Evolutionary conservation across 345 rosid genomes (phyloP).

Genomic region (Hirschfeldia incana): DNA sequence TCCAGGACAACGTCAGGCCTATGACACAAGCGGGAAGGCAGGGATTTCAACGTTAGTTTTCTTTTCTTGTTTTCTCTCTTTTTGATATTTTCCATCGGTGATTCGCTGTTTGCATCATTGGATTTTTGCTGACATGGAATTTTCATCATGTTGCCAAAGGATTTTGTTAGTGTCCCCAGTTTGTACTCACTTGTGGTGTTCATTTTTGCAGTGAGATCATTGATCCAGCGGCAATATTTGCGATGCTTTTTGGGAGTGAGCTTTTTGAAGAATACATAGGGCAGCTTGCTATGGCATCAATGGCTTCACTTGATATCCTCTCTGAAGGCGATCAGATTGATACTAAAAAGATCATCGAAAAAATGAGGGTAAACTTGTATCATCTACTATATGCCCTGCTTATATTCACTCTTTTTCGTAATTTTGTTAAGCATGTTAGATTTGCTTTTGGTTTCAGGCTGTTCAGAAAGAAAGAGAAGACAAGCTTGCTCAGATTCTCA

Average conservation of each 20-base stretch:
- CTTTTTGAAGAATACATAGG: constrained; percentile 92
- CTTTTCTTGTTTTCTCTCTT: constrained; percentile 29
- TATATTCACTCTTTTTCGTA: no score
- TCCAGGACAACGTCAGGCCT: constrained; percentile 87
- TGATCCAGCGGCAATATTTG: constrained; percentile 84
- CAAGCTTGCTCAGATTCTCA: constrained; percentile 71
- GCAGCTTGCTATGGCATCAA: constrained; percentile 82
- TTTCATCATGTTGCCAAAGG: constrained; percentile 10
- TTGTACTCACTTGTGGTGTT: constrained; percentile 4
- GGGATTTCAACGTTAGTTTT: constrained; percentile 90
- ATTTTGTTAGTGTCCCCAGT: not conserved
- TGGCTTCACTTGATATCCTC: constrained; percentile 70
- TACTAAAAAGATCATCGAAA: constrained; percentile 65
- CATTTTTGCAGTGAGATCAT: constrained; percentile 70
- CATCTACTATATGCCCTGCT: not conserved
- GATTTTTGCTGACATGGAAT: constrained; percentile 10
- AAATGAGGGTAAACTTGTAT: constrained; percentile 60
- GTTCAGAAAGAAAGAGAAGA: constrained; percentile 98
- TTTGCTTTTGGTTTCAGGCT: constrained; percentile 49
- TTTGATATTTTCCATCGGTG: not conserved
- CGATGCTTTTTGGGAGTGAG: constrained; percentile 96
- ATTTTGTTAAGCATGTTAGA: constrained; percentile 4
- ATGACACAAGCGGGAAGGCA: constrained; percentile 85
- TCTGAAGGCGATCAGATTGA: constrained; percentile 49
- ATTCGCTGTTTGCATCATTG: constrained; percentile 1